Evolutionary conservation across 768 basidiomycete species (phyloP).

Genomic region (Crepidotus variabilis): DNA sequence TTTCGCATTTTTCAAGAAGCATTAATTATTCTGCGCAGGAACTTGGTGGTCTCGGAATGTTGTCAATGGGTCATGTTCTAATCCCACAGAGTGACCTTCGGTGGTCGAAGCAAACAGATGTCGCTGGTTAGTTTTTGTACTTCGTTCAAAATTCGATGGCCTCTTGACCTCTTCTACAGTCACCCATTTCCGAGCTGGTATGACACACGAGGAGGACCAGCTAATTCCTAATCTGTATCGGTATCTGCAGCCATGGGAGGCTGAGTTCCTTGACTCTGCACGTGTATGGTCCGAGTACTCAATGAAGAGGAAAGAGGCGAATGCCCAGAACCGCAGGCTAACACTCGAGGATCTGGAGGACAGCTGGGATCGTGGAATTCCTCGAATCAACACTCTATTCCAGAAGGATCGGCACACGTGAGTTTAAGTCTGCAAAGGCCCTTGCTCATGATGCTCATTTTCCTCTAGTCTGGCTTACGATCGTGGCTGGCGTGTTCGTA

Average conservation of each 20-base stretch:
- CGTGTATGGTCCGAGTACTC: slow-evolving; percentile 99
- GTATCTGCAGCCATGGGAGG: slow-evolving; percentile 96
- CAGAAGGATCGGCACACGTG: slow-evolving; percentile 96
- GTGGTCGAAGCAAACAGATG: slow-evolving; percentile 98
- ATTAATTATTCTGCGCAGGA: slow-evolving; percentile 42
- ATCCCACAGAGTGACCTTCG: slow-evolving; percentile 97
- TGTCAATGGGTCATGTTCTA: slow-evolving; percentile 98
- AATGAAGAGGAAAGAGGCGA: slow-evolving; percentile 99
- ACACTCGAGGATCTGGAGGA: slow-evolving; percentile 98
- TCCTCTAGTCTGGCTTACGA: slow-evolving; percentile 84
- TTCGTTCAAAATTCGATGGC: background rate
- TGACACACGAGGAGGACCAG: slow-evolving; percentile 94
- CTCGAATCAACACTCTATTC: slow-evolving; percentile 98
- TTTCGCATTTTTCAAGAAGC: slow-evolving; percentile 1
- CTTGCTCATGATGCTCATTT: background rate
- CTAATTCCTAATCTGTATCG: slow-evolving; percentile 97
- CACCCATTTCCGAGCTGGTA: slow-evolving; percentile 98
- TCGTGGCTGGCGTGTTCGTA: slow-evolving; percentile 97
- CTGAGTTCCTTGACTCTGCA: slow-evolving; percentile 95
- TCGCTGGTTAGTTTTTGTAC: slow-evolving; percentile 54
- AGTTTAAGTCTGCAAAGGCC: slow-evolving; percentile 17
- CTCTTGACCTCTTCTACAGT: slow-evolving; percentile 38
- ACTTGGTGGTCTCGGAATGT: slow-evolving; percentile 96
- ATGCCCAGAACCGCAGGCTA: slow-evolving; percentile 93
- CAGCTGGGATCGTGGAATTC: slow-evolving; percentile 98